Evolutionary conservation across 148 eudicot genomes (phyloP).

Genomic region (Chenopodium suecicum): DNA sequence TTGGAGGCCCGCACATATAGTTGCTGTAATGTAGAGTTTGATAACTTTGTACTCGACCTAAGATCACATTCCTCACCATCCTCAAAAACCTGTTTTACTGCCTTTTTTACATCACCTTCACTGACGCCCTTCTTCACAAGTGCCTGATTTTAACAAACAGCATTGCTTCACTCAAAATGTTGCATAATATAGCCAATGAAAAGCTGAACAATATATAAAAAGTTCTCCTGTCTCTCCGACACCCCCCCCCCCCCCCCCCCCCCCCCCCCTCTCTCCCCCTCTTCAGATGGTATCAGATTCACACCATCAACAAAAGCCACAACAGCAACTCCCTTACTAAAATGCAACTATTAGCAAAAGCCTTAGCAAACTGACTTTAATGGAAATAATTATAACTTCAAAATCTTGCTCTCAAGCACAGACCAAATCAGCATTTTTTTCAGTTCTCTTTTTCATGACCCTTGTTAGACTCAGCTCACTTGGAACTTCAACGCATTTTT

Average conservation of each 20-base stretch:
- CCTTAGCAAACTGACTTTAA: not conserved
- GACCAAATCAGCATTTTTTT: not conserved
- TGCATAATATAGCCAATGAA: not conserved
- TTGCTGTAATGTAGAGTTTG: constrained; percentile 52
- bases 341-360: not conserved
- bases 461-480: not conserved
- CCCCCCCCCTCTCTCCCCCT: not conserved
- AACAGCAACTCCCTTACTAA: not conserved
- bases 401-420: not conserved
- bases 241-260: not conserved
- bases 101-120: constrained; percentile 54
- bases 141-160: constrained; percentile 48
- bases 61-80: constrained; percentile 47
- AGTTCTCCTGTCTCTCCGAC: not conserved
- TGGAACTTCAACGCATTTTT: not conserved
- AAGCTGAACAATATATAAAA: not conserved
- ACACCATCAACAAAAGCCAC: no score
- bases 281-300: no score
- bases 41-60: constrained; percentile 45
- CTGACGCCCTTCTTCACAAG: constrained; percentile 67
- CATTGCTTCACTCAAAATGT: constrained; percentile 15
- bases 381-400: not conserved
- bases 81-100: constrained; percentile 68
- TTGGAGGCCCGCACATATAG: constrained; percentile 65
- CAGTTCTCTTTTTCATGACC: not conserved